A percentile compares a stretch with the other conserved stretches of the same genome.
Conservation (phyloP, 129 eudicot genomes). For the Flaveria linearis region DNA sequence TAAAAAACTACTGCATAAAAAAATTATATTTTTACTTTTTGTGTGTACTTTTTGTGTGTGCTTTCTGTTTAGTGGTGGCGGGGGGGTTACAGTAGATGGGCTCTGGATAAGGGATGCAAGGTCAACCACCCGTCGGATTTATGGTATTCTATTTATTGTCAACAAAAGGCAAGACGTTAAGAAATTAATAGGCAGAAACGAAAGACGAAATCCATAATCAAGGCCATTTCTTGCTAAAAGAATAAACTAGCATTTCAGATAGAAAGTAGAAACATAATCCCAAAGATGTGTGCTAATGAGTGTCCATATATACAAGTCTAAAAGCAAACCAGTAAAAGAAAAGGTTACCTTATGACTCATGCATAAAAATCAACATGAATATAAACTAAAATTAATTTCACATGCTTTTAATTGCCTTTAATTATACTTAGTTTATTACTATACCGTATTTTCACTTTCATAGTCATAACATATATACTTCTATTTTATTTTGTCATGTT, state of each 20-base stretch:
- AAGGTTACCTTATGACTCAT: neutral
- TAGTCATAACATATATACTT: too few species aligned
- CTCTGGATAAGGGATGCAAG: neutral
- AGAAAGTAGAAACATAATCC: neutral
- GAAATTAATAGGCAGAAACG: neutral
- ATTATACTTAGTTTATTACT: neutral
- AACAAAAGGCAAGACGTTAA: neutral
- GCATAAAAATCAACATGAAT: neutral
- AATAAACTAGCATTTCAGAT: neutral
- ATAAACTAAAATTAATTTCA: neutral
- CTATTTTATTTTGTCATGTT: neutral
- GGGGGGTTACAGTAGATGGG: neutral
- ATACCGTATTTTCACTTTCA: neutral
- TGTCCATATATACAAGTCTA: neutral
- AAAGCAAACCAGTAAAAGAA: slow-evolving; percentile 5
- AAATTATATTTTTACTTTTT: neutral
- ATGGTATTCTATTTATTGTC: neutral
- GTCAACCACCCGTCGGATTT: slow-evolving; percentile 1
- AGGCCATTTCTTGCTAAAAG: neutral
- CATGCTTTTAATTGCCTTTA: neutral
- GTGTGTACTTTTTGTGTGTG: neutral
- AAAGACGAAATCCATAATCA: neutral
- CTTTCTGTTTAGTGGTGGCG: neutral
- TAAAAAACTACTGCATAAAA: neutral
- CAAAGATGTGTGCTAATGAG: neutral